Evolutionary conservation across 306 rosid species (phyloP), one percentile per base, ranked within the genome.

Genomic region (Casuarina glauca): DNA sequence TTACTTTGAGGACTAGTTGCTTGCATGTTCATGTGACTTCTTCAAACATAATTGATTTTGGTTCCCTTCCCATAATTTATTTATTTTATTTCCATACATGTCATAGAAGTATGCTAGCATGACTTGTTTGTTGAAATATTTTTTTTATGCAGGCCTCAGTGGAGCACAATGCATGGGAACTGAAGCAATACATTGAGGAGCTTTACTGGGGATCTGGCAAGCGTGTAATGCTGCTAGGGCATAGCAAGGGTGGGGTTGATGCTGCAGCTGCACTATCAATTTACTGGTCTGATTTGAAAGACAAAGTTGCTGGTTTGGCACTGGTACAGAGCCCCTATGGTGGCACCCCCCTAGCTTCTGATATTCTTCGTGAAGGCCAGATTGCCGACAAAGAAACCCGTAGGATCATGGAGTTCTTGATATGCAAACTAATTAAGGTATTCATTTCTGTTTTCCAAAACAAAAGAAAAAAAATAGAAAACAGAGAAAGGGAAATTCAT

Each of bases 211-310:
- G 97, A 73, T 86, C 90, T 19, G 91, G 93, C 44, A 89, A 90
- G 91, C 89, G 70, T 57, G 84, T 91, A 74, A 90, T 91, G 96
- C 84, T 93, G 74, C 87, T 90, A 1, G 97, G 97, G 45, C 97
- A 93, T 82, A 93, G 97, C 78, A 91, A 93, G 86, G 97, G 97
- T 38, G 98, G 94, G 41, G 87, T 93, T 72, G 96, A 93, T 89
- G 93, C 96, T 70, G 94, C 88, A 57, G 89, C 92, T 52, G 91
- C 97, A 63, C 57, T 94, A 66, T 90, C 96, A 58, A 9, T 91
- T 50, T 86, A 89, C 79, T 89, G 89, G 93, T 74, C 78, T 9
- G 89, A 94, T 82, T 83, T 91, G 81, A 90, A 88, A 79, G 86
- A 78, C 88, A 94, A 90, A 85, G 96, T 94, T 54, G 97, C 90